Evolutionary conservation across 1,284 basidiomycete species (phyloP).

Genomic region (Ganoderma lucidum): DNA sequence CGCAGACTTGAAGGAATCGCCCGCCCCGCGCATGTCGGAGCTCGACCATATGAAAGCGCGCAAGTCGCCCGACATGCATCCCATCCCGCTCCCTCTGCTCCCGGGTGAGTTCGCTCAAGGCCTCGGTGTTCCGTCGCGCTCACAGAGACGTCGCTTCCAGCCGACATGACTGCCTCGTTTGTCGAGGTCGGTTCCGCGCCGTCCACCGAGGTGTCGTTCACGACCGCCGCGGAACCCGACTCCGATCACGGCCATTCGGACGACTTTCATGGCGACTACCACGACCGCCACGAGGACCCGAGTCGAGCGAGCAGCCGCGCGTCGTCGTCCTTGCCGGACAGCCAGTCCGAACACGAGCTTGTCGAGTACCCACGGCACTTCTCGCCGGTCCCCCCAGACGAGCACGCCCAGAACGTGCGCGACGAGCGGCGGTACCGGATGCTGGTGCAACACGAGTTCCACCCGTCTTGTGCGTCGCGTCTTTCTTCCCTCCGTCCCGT

Average conservation of each 20-base stretch:
- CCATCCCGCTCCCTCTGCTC: slow-evolving; percentile 42
- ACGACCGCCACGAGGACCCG: slow-evolving; percentile 7
- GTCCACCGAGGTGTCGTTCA: slow-evolving; percentile 34
- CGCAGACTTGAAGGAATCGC: slow-evolving; percentile 39
- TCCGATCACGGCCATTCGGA: slow-evolving; percentile 11
- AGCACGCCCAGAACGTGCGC: slow-evolving; percentile 50
- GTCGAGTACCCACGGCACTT: slow-evolving; percentile 26
- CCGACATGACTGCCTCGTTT: slow-evolving; percentile 34
- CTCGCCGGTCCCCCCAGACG: slow-evolving; percentile 48
- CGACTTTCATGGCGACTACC: slow-evolving; percentile 7
- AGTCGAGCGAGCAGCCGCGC: slow-evolving; percentile 28
- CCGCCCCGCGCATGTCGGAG: slow-evolving; percentile 28
- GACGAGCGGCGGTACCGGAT: slow-evolving; percentile 71
- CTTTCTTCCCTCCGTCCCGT: slow-evolving; percentile 2
- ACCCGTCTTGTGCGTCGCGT: slow-evolving; percentile 72
- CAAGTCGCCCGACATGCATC: slow-evolving; percentile 48
- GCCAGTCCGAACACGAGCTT: slow-evolving; percentile 17
- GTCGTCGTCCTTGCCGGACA: slow-evolving; percentile 28
- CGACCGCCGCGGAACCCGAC: slow-evolving; percentile 28
- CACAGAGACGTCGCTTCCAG: slow-evolving; percentile 8
- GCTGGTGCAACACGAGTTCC: slow-evolving; percentile 69
- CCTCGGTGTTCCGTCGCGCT: neutral
- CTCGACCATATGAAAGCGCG: slow-evolving; percentile 31
- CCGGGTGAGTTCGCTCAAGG: slow-evolving; percentile 35
- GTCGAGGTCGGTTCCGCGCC: slow-evolving; percentile 31